A percentile compares a stretch with the other conserved stretches of the same genome.
phyloP scores from a whole-genome alignment of 1,284 basidiomycete species.

The Ustilago cynodontis region DNA sequence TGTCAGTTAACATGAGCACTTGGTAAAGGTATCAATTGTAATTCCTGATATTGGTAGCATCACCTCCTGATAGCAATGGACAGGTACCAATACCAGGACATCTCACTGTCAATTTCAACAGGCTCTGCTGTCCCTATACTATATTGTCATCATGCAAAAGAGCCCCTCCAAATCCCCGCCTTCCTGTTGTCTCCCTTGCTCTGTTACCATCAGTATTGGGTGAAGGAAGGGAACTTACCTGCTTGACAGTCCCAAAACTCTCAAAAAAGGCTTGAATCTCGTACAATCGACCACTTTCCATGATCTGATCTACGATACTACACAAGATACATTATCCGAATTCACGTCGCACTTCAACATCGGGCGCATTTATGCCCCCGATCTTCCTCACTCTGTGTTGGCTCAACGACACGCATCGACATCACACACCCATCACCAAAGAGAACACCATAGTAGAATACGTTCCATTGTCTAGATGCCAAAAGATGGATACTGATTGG shows the following conservation, averaged over 20 bases:
- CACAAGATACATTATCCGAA: too few species aligned
- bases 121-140: slow-evolving; percentile 70
- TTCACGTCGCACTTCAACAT: neutral
- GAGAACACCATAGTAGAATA: neutral
- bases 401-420: neutral
- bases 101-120: too few species aligned
- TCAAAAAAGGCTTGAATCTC: slow-evolving; percentile 81
- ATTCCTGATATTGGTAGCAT: too few species aligned
- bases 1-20: too few species aligned
- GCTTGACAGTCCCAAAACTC: slow-evolving; percentile 78
- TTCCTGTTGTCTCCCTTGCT: too few species aligned
- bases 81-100: too few species aligned
- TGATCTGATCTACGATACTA: slow-evolving; percentile 76
- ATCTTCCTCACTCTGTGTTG: neutral
- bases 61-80: too few species aligned
- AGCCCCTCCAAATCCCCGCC: neutral
- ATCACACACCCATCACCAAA: neutral
- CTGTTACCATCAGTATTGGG: too few species aligned
- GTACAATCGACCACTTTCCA: slow-evolving; percentile 82
- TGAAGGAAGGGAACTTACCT: too few species aligned
- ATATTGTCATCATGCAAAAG: slow-evolving; percentile 57
- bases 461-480: slow-evolving; percentile 28
- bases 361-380: neutral
- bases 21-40: too few species aligned
- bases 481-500: slow-evolving; percentile 50